Evolutionary conservation across 1,284 basidiomycete genomes (phyloP), one percentile per base, ranked within the genome.

Genomic region (Schizophyllum amplum): DNA sequence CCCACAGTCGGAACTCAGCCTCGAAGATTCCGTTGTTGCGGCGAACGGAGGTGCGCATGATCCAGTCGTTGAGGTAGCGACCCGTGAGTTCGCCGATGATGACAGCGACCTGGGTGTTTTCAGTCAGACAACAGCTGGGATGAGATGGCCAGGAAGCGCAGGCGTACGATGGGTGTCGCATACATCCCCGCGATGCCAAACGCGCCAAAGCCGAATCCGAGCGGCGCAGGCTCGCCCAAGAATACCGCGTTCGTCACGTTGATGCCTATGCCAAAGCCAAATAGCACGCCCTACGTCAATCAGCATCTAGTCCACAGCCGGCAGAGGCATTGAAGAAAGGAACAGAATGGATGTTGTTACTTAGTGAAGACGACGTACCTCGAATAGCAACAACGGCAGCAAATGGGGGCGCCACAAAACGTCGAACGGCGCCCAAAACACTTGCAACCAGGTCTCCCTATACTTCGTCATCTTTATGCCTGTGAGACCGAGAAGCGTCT

Each of bases 211-310:
- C 80, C 84, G 60, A 79, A 87, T 0, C 87, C 86, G 11, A 76
- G 67, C 0, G 83, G 83, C 0, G 72, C 68, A 0, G 84, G 83
- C 0, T 71, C 72, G 1, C 79, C 82, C 17, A 88, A 69, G 70
- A 89, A 87, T 5, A 88, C 84, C 0, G 80, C 83, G 54, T 84
- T 86, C 4, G 88, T 90, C 58, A 87, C 87, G 61, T 90, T 89
- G 56, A 90, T 81, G 42, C 87, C 87, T 56, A 90, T 84, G 42
- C 74, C 66, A 65, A 88, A 89, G 2, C 86, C 86, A 65, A 89
- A 87, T 3, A 86, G 61, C 58, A 80, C 68, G 9, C 77, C 81
- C 80, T 82, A 50, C 11, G 55, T 23, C 15, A 5, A 53, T 5
- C 48, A 15, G 49, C 47, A 26, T 24, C 53, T 22, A 53, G 21